Evolutionary conservation across 106 monocot genomes (phyloP).

Genomic region (Dendrobium chrysotoxum): DNA sequence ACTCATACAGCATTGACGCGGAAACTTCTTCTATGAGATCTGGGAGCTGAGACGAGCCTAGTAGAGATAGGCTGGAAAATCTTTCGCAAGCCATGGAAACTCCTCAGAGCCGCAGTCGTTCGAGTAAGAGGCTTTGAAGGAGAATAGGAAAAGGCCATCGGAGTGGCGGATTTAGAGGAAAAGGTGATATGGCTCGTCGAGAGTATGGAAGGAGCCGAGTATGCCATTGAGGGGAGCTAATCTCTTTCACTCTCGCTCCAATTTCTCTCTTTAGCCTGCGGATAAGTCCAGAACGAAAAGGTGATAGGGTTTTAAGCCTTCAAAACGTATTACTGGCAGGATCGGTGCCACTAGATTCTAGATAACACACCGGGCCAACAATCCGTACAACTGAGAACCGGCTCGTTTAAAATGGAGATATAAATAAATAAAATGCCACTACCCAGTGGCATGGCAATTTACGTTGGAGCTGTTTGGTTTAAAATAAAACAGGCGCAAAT

Average conservation of each 20-base stretch:
- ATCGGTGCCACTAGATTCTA: too few relatives aligned
- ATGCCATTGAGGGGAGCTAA: constrained; percentile 28
- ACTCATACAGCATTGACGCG: constrained; percentile 52
- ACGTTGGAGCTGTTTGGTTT: too few relatives aligned
- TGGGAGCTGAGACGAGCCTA: constrained; percentile 18
- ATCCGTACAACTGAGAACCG: too few relatives aligned
- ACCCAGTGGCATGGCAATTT: too few relatives aligned
- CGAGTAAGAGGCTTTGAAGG: constrained; percentile 15
- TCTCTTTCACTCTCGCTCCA: neutral
- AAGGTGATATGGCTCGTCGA: constrained; percentile 21
- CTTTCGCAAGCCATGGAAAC: constrained; percentile 37
- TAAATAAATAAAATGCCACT: too few relatives aligned
- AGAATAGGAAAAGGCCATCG: constrained; percentile 14
- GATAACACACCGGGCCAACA: too few relatives aligned
- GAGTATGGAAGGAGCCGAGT: constrained; percentile 27
- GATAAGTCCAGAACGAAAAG: neutral
- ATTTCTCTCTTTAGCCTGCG: neutral
- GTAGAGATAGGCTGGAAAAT: constrained; percentile 19
- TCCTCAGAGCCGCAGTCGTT: constrained; percentile 27
- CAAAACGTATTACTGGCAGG: too few relatives aligned
- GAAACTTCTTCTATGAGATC: constrained; percentile 39
- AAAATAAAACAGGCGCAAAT: too few relatives aligned
- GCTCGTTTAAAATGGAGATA: too few relatives aligned
- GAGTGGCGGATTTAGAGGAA: constrained; percentile 12
- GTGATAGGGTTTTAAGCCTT: neutral